A percentile compares a stretch with the other conserved stretches of the same genome.
Conservation (phyloP, 805 yeast genomes). For the Jamesozyma jinghongensis region DNA sequence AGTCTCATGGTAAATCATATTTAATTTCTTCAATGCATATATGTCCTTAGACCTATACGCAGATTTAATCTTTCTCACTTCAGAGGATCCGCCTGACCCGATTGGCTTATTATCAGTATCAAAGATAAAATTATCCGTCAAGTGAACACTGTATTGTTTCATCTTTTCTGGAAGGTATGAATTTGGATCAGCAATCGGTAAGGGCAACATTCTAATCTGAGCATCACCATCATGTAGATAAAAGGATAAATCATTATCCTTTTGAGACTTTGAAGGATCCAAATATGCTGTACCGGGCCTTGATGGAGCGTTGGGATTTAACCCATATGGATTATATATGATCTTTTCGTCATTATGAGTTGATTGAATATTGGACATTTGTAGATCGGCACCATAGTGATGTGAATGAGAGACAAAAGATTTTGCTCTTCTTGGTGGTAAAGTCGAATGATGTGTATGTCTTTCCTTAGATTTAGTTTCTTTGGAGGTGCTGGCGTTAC, state of each 20-base stretch:
- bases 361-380: neutral
- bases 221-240: constrained; percentile 31
- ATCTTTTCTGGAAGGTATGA: constrained; percentile 46
- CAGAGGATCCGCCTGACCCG: constrained; percentile 70
- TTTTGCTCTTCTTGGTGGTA: constrained; percentile 9
- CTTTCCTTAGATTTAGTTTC: constrained; percentile 3
- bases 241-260: constrained; percentile 22
- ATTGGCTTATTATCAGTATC: constrained; percentile 40
- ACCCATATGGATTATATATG: constrained; percentile 59
- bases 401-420: constrained; percentile 10
- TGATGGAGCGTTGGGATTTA: constrained; percentile 11
- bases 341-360: constrained; percentile 30
- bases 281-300: constrained; percentile 12
- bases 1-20: constrained; percentile 50
- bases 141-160: constrained; percentile 39
- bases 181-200: constrained; percentile 62
- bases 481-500: no score
- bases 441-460: constrained; percentile 8
- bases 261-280: constrained; percentile 6
- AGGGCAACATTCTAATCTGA: constrained; percentile 40
- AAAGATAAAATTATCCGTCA: constrained; percentile 48
- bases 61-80: constrained; percentile 44
- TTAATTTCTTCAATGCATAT: constrained; percentile 63
- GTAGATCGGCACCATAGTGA: constrained; percentile 1
- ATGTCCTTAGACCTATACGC: constrained; percentile 32